Evolutionary conservation across 805 yeast genomes (phyloP).

Genomic region (Helenozyma baotianmanensis): DNA sequence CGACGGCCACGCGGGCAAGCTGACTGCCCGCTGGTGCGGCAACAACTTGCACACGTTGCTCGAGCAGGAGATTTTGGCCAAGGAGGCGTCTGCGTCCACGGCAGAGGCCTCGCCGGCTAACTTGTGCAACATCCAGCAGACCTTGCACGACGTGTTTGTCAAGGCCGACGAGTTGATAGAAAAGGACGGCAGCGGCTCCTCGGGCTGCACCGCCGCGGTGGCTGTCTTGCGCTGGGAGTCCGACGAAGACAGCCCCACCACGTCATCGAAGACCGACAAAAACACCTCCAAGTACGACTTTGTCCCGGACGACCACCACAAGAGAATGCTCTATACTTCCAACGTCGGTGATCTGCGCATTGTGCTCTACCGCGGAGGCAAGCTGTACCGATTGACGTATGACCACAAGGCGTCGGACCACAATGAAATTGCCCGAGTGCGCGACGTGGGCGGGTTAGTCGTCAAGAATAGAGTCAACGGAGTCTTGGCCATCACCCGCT

Average conservation of each 20-base stretch:
- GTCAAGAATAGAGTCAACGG: constrained; percentile 93
- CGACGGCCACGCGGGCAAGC: constrained; percentile 96
- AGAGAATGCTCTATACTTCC: constrained; percentile 82
- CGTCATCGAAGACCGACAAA: constrained; percentile 11
- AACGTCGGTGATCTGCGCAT: constrained; percentile 93
- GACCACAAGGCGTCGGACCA: constrained; percentile 91
- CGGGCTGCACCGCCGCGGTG: constrained; percentile 95
- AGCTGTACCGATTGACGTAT: constrained; percentile 75
- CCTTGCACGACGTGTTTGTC: constrained; percentile 63
- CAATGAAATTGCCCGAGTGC: constrained; percentile 71
- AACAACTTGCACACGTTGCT: constrained; percentile 69
- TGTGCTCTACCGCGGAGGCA: constrained; percentile 69
- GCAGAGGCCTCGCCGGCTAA: constrained; percentile 17
- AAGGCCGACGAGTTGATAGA: constrained; percentile 70
- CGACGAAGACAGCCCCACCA: constrained; percentile 5
- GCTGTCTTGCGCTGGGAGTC: constrained; percentile 85
- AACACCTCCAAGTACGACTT: constrained; percentile 39
- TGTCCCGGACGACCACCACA: constrained; percentile 45
- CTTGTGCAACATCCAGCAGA: constrained; percentile 54
- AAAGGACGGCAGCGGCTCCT: constrained; percentile 57
- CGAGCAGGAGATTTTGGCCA: constrained; percentile 47
- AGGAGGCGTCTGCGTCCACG: constrained; percentile 12
- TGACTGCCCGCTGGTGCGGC: constrained; percentile 93
- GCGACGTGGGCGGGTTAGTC: constrained; percentile 77
- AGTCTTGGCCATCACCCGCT: constrained; percentile 88